Evolutionary conservation across 2,329 filamentous ascomycete species (phyloP), one percentile per base, ranked within the genome.

Genomic region (Podosphaera xanthii): DNA sequence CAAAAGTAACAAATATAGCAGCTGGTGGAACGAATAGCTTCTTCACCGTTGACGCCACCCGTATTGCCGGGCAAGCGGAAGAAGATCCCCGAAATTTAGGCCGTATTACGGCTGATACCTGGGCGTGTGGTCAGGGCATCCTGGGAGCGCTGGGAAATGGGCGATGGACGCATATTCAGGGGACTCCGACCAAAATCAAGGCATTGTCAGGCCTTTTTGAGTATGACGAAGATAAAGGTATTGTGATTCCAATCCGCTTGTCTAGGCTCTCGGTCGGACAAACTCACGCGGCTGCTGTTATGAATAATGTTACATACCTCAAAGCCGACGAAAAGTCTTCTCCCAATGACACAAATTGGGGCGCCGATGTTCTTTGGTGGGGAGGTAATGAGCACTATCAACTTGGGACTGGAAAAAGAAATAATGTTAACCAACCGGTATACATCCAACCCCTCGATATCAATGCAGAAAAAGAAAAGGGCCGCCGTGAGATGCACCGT

Each of bases 321-420:
- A 69, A 66, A 61, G 71, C 68, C 59, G 74, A 66, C 14, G 59
- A 64, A 22, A 38, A 55, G 9, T 70, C 71, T 62, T 65, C 70
- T 14, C 76, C 77, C 1, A 84, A 86, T 63, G 85, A 89, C 66
- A 87, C 83, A 1, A 90, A 92, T 69, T 95, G 83, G 80, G 92
- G 92, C 56, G 82, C 85, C 3, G 92, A 97, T 69, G 83, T 90
- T 36, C 70, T 97, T 1, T 94, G 87, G 75, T 98, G 90, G 87
- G 92, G 92, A 62, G 88, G 88, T 58, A 98, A 97, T 67, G 90
- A 97, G 72, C 80, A 84, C 69, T 96, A 86, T 70, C 92, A 98
- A 72, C 79, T 98, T 34, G 92, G 92, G 10, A 96, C 86, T 0
- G 90, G 92, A 35, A 94, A 86, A 74, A 75, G 91, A 62, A 92